Evolutionary conservation across 371 early-diverging fungal species (phyloP), one percentile per base, ranked within the genome.

Genomic region (Mortierella sp.): DNA sequence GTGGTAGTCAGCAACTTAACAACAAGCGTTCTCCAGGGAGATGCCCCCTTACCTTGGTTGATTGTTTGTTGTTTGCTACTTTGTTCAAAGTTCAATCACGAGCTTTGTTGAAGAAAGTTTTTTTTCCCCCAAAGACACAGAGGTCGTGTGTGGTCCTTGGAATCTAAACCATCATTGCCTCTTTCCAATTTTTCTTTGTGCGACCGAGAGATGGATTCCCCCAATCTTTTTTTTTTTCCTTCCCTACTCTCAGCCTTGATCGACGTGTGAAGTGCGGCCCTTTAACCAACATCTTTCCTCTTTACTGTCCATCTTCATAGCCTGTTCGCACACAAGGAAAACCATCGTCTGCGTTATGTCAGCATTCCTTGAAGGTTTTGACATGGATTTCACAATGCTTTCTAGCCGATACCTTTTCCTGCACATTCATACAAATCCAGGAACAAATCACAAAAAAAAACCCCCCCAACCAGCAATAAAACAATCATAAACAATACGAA

Each of bases 301-400:
- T 38, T 10, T n/a, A 58, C 55, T 48, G 48, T 55, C 43, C 32
- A 44, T 65, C 56, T 48, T 16, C 24, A n/a, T 74, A 83, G 83
- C 32, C 27, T 83, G 21, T 74, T 83, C 63, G 83, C 83, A 14
- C 49, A 77, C 12, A 58, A 75, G 35, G 80, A 83, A 29, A 70
- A 72, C 43, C 83, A 56, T 29, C 83, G 83, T 72, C 83, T 83
- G 38, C 76, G 80, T 21, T 83, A 83, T 48, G 80, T 83, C 43
- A 77, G 75, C 68, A 83, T 83, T 63, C 78, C 77, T 77, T 81
- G 32, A 75, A 76, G 38, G n/a, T 51, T 51, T 51, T 51, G 51
- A 51, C 51, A 49, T 49, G 49, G 49, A 12, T 18, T 27, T 21
- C n/a, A 5, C 14, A 49, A 2, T n/a, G 32, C n/a, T 29, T 14